phyloP scores from a whole-genome alignment of 2,329 filamentous ascomycete genomes.

The Colletotrichum tamarilloi region DNA sequence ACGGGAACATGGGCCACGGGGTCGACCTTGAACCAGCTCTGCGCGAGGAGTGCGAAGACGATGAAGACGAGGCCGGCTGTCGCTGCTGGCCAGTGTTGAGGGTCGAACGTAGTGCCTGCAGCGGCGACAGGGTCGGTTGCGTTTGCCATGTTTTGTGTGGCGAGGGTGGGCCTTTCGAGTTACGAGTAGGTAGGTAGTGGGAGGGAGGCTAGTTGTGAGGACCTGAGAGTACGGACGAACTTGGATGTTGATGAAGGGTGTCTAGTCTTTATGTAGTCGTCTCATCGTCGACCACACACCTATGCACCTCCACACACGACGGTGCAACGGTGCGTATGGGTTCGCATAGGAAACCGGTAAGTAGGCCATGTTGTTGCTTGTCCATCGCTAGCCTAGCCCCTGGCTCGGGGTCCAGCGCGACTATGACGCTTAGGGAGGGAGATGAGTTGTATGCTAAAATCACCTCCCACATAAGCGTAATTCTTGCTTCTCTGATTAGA shows the following conservation, averaged over 20 bases:
- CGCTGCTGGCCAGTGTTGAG: conserved; percentile 14
- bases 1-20: conserved; percentile 21
- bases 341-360: neutral
- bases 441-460: neutral
- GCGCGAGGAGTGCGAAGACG: conserved; percentile 11
- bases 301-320: neutral
- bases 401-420: neutral
- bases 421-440: neutral
- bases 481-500: conserved; percentile 5
- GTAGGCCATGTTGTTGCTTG: neutral
- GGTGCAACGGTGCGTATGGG: neutral
- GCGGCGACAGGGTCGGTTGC: neutral
- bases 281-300: neutral
- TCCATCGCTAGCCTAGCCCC: neutral
- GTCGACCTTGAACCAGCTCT: conserved; percentile 25
- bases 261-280: neutral
- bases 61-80: conserved; percentile 18
- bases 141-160: conserved; percentile 12
- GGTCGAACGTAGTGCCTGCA: neutral
- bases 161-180: neutral
- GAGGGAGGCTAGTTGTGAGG: neutral
- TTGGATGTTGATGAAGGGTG: neutral
- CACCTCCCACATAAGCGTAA: conserved; percentile 16
- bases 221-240: neutral
- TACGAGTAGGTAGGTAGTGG: too few species aligned